Evolutionary conservation across 1,284 basidiomycete species (phyloP), one percentile per base, ranked within the genome.

Genomic region (Moesziomyces sp.): DNA sequence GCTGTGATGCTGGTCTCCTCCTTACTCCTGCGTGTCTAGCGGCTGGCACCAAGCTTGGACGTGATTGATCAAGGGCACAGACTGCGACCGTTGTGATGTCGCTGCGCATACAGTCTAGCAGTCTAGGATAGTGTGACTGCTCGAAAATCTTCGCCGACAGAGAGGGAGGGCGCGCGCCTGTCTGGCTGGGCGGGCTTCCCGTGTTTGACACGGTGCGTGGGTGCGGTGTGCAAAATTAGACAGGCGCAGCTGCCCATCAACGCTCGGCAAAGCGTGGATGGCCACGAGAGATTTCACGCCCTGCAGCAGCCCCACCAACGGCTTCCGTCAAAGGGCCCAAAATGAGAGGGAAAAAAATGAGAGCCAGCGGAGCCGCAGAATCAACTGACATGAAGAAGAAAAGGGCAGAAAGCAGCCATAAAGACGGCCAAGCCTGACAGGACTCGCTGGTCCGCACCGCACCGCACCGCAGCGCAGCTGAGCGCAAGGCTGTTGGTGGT

Each of bases 141-240:
- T 35, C 34, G 47, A 49, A 11, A 2, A 1, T 46, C 26, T 46
- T 26, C 10, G 45, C 45, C 21, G 26, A 8, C 23, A 28, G 18
- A 47, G 24, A 28, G 26, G 16, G 46, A 10, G n/a, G 44, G 35
- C 21, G 21, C 21, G 21, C 21, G 21, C 21, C 21, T 21, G 21
- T 21, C 21, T 21, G 21, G 21, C 21, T 16, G 35, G 18, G 52
- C 44, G 44, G 30, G 34, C 38, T 9, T 30, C 24, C 46, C 28
- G 14, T 58, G 10, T 38, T 51, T 45, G 56, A 58, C 56, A 58
- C 9, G 56, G 47, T 50, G 47, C 38, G 44, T 42, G 49, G 24
- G 26, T 43, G 55, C 55, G 46, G 45, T 26, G 46, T 18, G 58
- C 58, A 40, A 59, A 59, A 59, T 35, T 43, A 50, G 58, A 59